These are phyloP conservation scores for Trifolium subterraneum DNA, from an alignment of 306 rosid species.

Conservation along the genomic window DNA sequence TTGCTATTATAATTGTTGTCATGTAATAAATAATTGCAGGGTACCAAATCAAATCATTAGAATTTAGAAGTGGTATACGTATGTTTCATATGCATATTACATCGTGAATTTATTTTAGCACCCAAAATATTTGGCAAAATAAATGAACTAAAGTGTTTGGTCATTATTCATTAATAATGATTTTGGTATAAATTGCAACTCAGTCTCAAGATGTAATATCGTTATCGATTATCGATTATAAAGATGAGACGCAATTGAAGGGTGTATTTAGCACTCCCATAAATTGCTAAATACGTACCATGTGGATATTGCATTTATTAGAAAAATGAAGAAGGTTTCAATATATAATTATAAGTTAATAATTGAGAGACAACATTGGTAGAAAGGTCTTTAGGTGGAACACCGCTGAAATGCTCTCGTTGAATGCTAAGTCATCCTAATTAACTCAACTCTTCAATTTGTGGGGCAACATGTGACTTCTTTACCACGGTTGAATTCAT, in stretches of 20 bases:
- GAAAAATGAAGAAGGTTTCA: conserved; percentile 20
- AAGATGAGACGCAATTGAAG: conserved; percentile 52
- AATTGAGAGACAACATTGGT: background rate
- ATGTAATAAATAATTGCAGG: conserved; percentile 8
- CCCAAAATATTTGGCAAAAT: conserved; percentile 50
- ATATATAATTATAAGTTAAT: background rate
- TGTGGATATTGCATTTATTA: conserved; percentile 57
- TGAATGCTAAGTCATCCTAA: no score
- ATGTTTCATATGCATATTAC: background rate
- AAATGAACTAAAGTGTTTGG: conserved; percentile 53
- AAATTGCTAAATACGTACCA: conserved; percentile 44
- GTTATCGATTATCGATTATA: conserved; percentile 51
- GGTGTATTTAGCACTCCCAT: conserved; percentile 43
- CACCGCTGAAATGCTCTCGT: background rate
- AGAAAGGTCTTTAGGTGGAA: background rate
- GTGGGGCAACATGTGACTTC: no score
- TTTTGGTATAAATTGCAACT: conserved; percentile 50
- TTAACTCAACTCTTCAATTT: no score
- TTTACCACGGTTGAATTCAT: no score
- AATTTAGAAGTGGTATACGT: background rate
- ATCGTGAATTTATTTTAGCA: conserved; percentile 7
- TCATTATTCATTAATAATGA: conserved; percentile 45
- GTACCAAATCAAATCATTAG: background rate
- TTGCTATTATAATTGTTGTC: background rate
- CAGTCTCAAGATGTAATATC: conserved; percentile 49